Percentiles rank a stretch among this genome's conserved stretches.
These are phyloP conservation scores for Blastocystis sp. DNA, from an alignment of 352 stramenopile genomes.

Conservation along the genomic window DNA sequence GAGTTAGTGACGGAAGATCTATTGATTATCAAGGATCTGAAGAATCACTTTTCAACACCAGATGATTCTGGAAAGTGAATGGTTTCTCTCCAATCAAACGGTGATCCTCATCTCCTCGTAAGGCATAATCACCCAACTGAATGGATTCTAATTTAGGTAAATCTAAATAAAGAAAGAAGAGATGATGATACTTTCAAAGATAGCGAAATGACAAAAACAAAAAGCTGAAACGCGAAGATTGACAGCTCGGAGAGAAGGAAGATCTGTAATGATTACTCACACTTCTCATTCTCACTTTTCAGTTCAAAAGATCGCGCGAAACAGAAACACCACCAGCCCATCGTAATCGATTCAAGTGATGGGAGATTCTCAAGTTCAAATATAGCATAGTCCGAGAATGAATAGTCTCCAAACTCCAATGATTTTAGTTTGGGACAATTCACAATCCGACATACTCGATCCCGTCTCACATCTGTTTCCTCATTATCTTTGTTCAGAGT, in stretches of 20 bases:
- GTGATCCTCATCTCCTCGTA: background rate
- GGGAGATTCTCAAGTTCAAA: background rate
- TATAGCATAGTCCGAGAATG: background rate
- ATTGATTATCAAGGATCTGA: background rate
- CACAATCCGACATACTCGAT: background rate
- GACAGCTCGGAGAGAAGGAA: background rate
- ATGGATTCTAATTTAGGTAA: background rate
- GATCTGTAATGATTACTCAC: too few relatives aligned
- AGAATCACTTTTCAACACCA: background rate
- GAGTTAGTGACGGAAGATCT: background rate
- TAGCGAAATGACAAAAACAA: background rate
- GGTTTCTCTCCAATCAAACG: background rate
- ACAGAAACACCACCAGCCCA: background rate
- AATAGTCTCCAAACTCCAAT: background rate
- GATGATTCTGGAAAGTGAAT: background rate
- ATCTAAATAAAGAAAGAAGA: background rate
- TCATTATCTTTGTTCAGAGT: background rate
- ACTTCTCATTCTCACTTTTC: background rate
- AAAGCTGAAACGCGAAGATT: background rate
- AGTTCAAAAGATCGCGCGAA: background rate
- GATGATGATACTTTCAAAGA: background rate
- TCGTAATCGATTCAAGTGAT: background rate
- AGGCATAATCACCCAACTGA: background rate
- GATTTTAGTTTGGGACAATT: background rate
- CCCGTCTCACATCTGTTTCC: background rate